phyloP scores from a whole-genome alignment of 2,329 filamentous ascomycete species.

The Shiraia sp. region DNA sequence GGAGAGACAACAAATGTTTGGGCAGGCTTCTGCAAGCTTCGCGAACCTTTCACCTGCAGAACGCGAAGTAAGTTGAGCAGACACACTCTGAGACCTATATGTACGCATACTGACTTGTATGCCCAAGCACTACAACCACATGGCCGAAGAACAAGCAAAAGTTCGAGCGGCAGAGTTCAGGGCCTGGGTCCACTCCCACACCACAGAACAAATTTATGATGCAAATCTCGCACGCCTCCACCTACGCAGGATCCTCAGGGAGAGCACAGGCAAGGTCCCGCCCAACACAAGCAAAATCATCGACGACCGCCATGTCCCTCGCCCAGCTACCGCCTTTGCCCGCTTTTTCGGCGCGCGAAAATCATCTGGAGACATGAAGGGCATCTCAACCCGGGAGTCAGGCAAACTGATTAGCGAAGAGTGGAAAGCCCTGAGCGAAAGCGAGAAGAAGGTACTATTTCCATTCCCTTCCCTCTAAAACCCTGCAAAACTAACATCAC shows the following conservation, averaged over 20 bases:
- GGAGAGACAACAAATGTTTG: no score
- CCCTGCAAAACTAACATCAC: background rate
- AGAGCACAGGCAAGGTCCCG: conserved; percentile 7
- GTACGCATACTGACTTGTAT: conserved; percentile 2
- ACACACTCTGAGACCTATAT: background rate
- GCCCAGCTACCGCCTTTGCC: conserved; percentile 43
- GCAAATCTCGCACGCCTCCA: conserved; percentile 62
- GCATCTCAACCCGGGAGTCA: conserved; percentile 48
- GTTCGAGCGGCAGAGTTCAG: conserved; percentile 52
- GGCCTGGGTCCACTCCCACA: conserved; percentile 59
- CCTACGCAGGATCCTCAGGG: conserved; percentile 31
- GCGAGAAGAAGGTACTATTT: conserved; percentile 53
- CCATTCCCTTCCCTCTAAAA: no score
- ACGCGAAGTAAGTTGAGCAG: conserved; percentile 34
- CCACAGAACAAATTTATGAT: conserved; percentile 59
- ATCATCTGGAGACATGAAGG: conserved; percentile 55
- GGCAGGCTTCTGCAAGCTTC: no score
- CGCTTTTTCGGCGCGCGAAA: conserved; percentile 53
- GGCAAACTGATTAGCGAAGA: conserved; percentile 49
- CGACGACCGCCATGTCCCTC: conserved; percentile 60
- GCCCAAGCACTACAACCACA: conserved; percentile 57
- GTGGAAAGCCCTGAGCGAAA: conserved; percentile 52
- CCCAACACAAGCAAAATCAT: conserved; percentile 41
- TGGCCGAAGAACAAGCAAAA: conserved; percentile 53
- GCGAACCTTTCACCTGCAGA: no score